Conservation (phyloP, 73 alveolate species). For the Effrenium voratum region DNA sequence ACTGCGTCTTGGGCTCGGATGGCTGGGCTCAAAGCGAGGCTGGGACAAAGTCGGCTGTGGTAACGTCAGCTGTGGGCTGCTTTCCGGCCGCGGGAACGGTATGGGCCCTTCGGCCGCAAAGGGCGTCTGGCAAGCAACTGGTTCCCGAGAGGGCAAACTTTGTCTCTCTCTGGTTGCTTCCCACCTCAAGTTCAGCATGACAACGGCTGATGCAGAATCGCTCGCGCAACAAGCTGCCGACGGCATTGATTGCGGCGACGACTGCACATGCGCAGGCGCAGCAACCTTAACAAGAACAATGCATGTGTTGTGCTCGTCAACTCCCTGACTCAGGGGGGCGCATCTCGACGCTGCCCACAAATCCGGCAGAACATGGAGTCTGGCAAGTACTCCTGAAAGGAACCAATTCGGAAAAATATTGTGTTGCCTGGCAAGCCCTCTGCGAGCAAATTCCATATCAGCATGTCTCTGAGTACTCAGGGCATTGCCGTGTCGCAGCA, state of each 20-base stretch:
- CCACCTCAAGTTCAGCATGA: not conserved
- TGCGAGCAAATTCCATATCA: not conserved
- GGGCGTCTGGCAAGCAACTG: not conserved
- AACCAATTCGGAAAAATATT: not conserved
- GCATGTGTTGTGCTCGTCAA: not conserved
- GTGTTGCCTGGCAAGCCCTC: not conserved
- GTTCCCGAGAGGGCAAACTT: conserved; percentile 23
- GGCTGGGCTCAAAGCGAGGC: conserved; percentile 19
- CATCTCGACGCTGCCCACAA: conserved; percentile 18
- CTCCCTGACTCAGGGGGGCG: not conserved
- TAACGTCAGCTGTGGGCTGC: conserved; percentile 14
- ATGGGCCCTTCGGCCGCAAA: not conserved
- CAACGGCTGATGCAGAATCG: not conserved
- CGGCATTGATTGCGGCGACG: not conserved
- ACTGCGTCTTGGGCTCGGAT: conserved; percentile 37
- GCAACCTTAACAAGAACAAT: too few relatives aligned
- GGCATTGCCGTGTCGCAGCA: too few relatives aligned
- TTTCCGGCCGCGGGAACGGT: not conserved
- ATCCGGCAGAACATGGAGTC: conserved; percentile 67
- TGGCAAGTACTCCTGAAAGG: conserved; percentile 57
- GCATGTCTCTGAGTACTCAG: not conserved
- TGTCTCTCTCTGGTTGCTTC: conserved; percentile 37
- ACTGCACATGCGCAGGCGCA: not conserved
- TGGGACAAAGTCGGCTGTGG: conserved; percentile 1
- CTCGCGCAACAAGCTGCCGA: not conserved